Evolutionary conservation across 768 basidiomycete genomes (phyloP).

Genomic region (Leccinum barrowsii): DNA sequence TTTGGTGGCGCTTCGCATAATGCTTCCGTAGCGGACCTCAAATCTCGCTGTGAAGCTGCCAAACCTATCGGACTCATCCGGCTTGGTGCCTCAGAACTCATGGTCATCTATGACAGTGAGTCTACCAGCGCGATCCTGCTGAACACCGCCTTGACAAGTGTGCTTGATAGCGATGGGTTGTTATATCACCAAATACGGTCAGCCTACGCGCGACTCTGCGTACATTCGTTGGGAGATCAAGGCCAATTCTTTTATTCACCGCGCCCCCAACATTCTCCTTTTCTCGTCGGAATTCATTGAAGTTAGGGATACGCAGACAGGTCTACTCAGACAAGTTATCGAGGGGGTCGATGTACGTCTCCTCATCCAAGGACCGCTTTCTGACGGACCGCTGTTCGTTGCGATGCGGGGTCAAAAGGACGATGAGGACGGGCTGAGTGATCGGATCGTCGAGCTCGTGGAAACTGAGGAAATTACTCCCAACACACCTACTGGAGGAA

Average conservation of each 20-base stretch:
- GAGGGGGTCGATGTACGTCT: slow-evolving; percentile 69
- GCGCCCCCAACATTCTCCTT: slow-evolving; percentile 63
- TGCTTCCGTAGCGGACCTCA: slow-evolving; percentile 48
- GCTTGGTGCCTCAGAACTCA: slow-evolving; percentile 49
- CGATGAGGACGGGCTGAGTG: slow-evolving; percentile 53
- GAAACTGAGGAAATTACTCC: slow-evolving; percentile 60
- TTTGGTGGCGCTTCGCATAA: slow-evolving; percentile 41
- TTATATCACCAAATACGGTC: slow-evolving; percentile 69
- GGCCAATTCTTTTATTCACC: slow-evolving; percentile 57
- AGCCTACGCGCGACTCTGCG: slow-evolving; percentile 54
- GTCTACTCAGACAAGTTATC: slow-evolving; percentile 78
- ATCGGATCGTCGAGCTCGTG: slow-evolving; percentile 63
- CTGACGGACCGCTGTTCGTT: slow-evolving; percentile 49
- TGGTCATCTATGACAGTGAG: slow-evolving; percentile 76
- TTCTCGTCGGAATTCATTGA: slow-evolving; percentile 77
- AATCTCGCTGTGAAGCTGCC: slow-evolving; percentile 50
- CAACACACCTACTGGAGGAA: slow-evolving; percentile 27
- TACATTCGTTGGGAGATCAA: slow-evolving; percentile 80
- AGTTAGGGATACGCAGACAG: slow-evolving; percentile 59
- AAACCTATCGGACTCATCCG: slow-evolving; percentile 69
- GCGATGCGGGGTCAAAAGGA: slow-evolving; percentile 61
- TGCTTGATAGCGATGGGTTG: slow-evolving; percentile 61
- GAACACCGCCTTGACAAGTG: background rate
- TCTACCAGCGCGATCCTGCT: background rate
- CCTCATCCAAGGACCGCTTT: slow-evolving; percentile 39